Conservation (phyloP, 495 filamentous ascomycete genomes). For the Haplographium delicatum region DNA sequence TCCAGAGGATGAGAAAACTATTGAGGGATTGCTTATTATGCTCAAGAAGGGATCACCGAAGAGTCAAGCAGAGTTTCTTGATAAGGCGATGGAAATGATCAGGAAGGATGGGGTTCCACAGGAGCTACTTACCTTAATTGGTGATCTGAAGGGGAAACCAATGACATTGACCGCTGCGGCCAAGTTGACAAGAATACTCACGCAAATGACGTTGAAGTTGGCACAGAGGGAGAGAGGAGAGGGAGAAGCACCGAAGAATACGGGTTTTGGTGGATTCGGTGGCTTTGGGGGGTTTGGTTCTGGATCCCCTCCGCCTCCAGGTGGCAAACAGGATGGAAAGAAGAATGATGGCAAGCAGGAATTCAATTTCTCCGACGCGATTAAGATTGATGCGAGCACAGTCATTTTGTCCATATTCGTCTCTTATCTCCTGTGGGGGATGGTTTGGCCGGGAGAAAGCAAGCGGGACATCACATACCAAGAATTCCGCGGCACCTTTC, state of each 20-base stretch:
- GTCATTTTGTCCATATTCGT: conserved; percentile 46
- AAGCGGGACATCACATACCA: conserved; percentile 92
- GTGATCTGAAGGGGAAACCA: conserved; percentile 32
- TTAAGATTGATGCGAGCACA: conserved; percentile 29
- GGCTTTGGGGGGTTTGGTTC: conserved; percentile 19
- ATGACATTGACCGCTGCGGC: conserved; percentile 44
- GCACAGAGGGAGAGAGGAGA: conserved; percentile 25
- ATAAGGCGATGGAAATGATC: conserved; percentile 37
- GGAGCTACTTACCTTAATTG: conserved; percentile 45
- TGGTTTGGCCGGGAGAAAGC: conserved; percentile 59
- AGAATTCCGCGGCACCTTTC: conserved; percentile 84
- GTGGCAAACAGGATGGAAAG: conserved; percentile 15
- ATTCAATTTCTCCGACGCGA: conserved; percentile 21
- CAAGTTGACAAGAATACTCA: conserved; percentile 44
- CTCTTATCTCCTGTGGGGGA: conserved; percentile 56
- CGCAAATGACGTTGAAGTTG: conserved; percentile 35
- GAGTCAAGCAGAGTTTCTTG: conserved; percentile 35
- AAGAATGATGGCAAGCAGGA: conserved; percentile 29
- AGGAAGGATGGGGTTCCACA: conserved; percentile 47
- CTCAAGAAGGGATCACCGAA: conserved; percentile 44
- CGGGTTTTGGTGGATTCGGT: conserved; percentile 12
- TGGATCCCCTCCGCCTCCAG: conserved; percentile 17
- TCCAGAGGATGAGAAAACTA: conserved; percentile 32
- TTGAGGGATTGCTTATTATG: conserved; percentile 37
- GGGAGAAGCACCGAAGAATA: conserved; percentile 8